Conservation (phyloP, 805 yeast genomes). For the Hanseniaspora meyeri region DNA sequence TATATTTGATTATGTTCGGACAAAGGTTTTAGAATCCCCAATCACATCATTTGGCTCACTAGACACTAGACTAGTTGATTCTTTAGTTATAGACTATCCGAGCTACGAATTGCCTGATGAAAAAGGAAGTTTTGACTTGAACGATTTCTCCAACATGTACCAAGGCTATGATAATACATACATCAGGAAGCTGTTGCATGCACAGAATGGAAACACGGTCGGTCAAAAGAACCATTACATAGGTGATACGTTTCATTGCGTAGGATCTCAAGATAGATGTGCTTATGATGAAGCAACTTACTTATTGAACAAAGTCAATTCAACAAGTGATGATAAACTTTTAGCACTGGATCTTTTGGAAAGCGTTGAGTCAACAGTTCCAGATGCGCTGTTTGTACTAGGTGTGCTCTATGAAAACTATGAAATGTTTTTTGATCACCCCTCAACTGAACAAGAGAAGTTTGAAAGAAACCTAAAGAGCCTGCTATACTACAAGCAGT, state of each 20-base stretch:
- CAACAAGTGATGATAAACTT: not conserved
- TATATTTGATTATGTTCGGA: not conserved
- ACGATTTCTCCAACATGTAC: not conserved
- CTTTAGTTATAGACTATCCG: not conserved
- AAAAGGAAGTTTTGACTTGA: not conserved
- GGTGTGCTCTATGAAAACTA: slow-evolving; percentile 10
- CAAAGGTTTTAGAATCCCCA: not conserved
- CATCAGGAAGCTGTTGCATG: not conserved
- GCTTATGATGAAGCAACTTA: not conserved
- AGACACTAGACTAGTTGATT: not conserved
- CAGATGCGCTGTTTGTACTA: slow-evolving; percentile 6
- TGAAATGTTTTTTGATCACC: not conserved
- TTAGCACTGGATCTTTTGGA: not conserved
- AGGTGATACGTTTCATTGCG: not conserved
- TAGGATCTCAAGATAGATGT: not conserved
- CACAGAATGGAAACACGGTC: not conserved
- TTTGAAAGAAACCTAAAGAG: slow-evolving; percentile 3
- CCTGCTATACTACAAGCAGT: not conserved
- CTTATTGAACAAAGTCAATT: slow-evolving; percentile 2
- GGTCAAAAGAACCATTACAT: not conserved
- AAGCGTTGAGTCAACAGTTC: not conserved
- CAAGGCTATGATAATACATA: not conserved
- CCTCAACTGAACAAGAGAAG: not conserved
- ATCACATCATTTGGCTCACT: not conserved
- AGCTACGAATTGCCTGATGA: not conserved